These are phyloP conservation scores for Lasiodiplodia citricola DNA, from an alignment of 2,329 filamentous ascomycete species.

Conservation along the genomic window DNA sequence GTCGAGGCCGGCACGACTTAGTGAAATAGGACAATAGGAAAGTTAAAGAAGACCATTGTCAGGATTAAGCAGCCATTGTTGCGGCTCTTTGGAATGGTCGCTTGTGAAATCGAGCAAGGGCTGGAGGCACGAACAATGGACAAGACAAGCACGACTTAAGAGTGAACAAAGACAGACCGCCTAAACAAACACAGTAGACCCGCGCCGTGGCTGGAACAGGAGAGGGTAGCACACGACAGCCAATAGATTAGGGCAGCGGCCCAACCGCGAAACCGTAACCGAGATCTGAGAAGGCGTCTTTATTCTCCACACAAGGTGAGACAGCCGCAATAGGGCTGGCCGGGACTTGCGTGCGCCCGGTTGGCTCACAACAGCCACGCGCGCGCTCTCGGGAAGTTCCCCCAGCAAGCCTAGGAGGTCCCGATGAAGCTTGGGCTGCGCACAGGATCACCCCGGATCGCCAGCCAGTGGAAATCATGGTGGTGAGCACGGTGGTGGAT, in stretches of 20 bases:
- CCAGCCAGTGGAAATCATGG: conserved; percentile 6
- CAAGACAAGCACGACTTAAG: conserved; percentile 4
- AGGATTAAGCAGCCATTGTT: conserved; percentile 19
- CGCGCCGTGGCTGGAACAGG: conserved; percentile 13
- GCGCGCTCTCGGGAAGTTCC: conserved; percentile 10
- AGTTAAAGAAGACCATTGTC: conserved; percentile 20
- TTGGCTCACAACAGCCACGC: conserved; percentile 21
- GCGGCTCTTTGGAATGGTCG: conserved; percentile 2
- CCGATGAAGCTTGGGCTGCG: conserved; percentile 6
- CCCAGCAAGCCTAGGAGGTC: neutral
- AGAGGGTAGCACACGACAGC: conserved; percentile 18
- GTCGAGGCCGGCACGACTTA: conserved; percentile 29
- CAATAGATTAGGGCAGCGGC: conserved; percentile 9
- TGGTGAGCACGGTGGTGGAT: conserved; percentile 17
- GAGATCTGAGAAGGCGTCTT: conserved; percentile 22
- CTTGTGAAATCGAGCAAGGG: conserved; percentile 13
- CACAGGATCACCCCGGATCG: conserved; percentile 22
- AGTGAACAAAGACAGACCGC: conserved; percentile 25
- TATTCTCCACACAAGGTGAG: conserved; percentile 20
- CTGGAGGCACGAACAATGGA: conserved; percentile 7
- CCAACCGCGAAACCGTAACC: conserved; percentile 18
- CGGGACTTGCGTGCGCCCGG: conserved; percentile 2
- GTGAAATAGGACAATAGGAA: conserved; percentile 17
- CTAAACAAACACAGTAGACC: conserved; percentile 23
- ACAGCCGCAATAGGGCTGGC: conserved; percentile 20